A percentile compares a stretch with the other conserved stretches of the same genome.
Conservation (phyloP, 768 basidiomycete genomes). For the Pholiota microspora region DNA sequence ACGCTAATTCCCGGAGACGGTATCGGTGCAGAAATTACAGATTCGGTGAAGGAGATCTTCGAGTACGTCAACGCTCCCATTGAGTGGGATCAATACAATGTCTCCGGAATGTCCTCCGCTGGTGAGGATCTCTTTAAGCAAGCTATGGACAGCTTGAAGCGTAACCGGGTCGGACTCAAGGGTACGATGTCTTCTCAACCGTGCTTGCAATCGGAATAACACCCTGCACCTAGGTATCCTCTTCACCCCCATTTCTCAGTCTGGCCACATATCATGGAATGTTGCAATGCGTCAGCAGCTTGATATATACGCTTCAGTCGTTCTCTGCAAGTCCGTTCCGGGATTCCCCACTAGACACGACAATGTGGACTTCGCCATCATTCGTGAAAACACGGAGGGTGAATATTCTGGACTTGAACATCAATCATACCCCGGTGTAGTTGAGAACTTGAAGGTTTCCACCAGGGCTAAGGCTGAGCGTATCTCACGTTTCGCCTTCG, state of each 20-base stretch:
- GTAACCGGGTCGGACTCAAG: constrained; percentile 97
- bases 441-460: constrained; percentile 96
- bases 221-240: constrained; percentile 72
- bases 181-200: constrained; percentile 45
- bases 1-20: constrained; percentile 98
- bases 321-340: constrained; percentile 96
- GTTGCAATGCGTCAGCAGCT: constrained; percentile 99
- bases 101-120: constrained; percentile 92
- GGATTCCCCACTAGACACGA: constrained; percentile 95
- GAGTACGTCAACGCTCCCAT: constrained; percentile 97
- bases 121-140: constrained; percentile 96
- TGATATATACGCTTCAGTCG: constrained; percentile 98
- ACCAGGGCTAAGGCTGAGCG: constrained; percentile 95
- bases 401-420: constrained; percentile 99
- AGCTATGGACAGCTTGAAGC: constrained; percentile 96
- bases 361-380: constrained; percentile 98
- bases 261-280: constrained; percentile 99
- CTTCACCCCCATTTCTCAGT: constrained; percentile 95
- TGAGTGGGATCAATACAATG: constrained; percentile 98
- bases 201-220: constrained; percentile 8
- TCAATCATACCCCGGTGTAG: constrained; percentile 96
- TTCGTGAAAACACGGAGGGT: constrained; percentile 99
- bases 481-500: constrained; percentile 96
- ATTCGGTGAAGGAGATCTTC: constrained; percentile 99
- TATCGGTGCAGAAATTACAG: constrained; percentile 95